Base-by-base conservation (phyloP, 2,329 filamentous ascomycete species). In the Cucurbitaria berberidis region DNA sequence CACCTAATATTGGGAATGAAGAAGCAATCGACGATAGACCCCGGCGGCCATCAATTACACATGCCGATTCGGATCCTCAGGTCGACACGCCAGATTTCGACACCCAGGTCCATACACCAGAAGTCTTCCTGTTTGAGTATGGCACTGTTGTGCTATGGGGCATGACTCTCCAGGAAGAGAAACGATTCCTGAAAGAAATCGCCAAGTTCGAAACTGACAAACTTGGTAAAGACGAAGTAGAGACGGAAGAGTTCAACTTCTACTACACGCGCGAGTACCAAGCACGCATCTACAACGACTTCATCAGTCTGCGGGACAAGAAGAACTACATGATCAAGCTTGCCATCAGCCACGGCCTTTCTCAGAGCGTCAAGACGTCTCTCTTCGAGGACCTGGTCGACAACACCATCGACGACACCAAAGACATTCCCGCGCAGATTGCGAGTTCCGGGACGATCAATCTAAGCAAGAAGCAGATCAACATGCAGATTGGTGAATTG, bases 241-340 rank as follows among this genome's bases (percentile, higher is more conserved):
- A 99, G 78, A 91, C 92, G 41, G 95, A 99, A 76, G 91, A 93
- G 69, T 99, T 99, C 82, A 99, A 99, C 75, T 99, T 98, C 76
- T 99, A 99, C 80, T 98, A 99, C 79, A 98, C 95, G 3, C 86
- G 90, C 67, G 93, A 98, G 73, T 99, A 99, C 74, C 96, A 99
- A 77, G 91, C 95, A 19, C 89, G 95, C 45, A 99, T 99, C 75
- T 99, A 99, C 83, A 99, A 99, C 76, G 95, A 99, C 77, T 99
- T 99, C 68, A 99, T 99, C 76, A 95, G 91, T 2, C 78, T 99
- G 55, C 84, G 93, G 43, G 93, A 98, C 68, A 96, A 96, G 77
- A 88, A 88, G 69, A 96, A 96, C 76, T 96, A 98, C 79, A 98
- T 98, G 95, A 96, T 89, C 63, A 98, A 98, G 78, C 81, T 98